phyloP scores from a whole-genome alignment of 1,284 basidiomycete species.

The Apiotrichum akiyoshidainum region DNA sequence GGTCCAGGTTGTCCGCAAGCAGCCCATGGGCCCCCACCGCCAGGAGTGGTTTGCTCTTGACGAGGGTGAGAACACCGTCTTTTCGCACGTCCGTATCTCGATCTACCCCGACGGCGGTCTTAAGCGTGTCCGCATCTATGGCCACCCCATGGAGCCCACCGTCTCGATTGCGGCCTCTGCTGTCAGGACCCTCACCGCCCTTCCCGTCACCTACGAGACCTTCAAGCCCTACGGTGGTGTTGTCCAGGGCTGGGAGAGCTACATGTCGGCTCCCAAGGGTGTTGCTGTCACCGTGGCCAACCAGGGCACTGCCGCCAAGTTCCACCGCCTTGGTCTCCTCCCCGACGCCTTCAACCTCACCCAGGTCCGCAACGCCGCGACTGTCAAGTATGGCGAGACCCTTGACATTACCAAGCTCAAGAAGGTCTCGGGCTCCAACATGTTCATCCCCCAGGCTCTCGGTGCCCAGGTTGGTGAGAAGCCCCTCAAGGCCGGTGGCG shows the following conservation, averaged over 20 bases:
- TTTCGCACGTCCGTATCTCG: slow-evolving; percentile 80
- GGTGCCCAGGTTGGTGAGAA: slow-evolving; percentile 50
- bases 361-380: slow-evolving; percentile 56
- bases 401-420: slow-evolving; percentile 50
- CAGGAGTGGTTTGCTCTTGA: slow-evolving; percentile 84
- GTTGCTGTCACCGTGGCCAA: slow-evolving; percentile 63
- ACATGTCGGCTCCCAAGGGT: slow-evolving; percentile 51
- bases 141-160: slow-evolving; percentile 53
- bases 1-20: slow-evolving; percentile 70
- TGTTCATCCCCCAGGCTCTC: slow-evolving; percentile 80
- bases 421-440: slow-evolving; percentile 58
- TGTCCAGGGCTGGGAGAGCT: slow-evolving; percentile 63
- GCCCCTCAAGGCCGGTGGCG: slow-evolving; percentile 54
- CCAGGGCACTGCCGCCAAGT: slow-evolving; percentile 81
- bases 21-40: slow-evolving; percentile 81
- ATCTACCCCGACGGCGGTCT: slow-evolving; percentile 95
- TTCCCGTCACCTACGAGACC: slow-evolving; percentile 75
- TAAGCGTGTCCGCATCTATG: slow-evolving; percentile 82
- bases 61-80: slow-evolving; percentile 59
- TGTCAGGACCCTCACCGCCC: slow-evolving; percentile 51
- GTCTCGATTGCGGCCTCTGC: slow-evolving; percentile 7
- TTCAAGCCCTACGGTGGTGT: slow-evolving; percentile 83
- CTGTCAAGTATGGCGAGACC: slow-evolving; percentile 53
- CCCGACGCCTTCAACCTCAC: slow-evolving; percentile 40
- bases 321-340: slow-evolving; percentile 74